phyloP scores from a whole-genome alignment of 2,329 filamentous ascomycete genomes.

The Amauroascus niger region DNA sequence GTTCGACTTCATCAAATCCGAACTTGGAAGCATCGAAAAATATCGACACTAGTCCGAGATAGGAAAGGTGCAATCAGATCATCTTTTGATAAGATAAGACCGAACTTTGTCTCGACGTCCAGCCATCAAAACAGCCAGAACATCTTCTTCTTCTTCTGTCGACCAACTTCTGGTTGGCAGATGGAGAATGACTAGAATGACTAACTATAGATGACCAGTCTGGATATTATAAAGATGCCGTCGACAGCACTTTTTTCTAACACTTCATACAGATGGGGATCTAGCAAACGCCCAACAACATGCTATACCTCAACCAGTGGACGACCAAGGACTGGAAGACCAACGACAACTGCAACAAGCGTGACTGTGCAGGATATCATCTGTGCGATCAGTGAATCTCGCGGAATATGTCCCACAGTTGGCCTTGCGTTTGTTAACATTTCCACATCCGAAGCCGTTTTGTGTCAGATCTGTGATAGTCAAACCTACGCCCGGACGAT shows the following conservation, averaged over 20 bases:
- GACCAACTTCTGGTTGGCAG: too few relatives aligned
- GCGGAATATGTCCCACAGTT: slow-evolving; percentile 74
- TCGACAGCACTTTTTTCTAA: slow-evolving; percentile 1
- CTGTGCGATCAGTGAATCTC: slow-evolving; percentile 80
- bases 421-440: slow-evolving; percentile 82
- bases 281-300: slow-evolving; percentile 16
- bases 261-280: background rate
- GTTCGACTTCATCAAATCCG: too few relatives aligned
- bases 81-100: slow-evolving; percentile 7
- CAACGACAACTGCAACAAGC: slow-evolving; percentile 48
- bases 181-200: background rate
- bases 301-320: slow-evolving; percentile 27
- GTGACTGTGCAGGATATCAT: slow-evolving; percentile 59
- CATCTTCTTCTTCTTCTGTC: too few relatives aligned
- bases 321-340: slow-evolving; percentile 43
- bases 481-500: slow-evolving; percentile 84
- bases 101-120: slow-evolving; percentile 7
- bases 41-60: background rate
- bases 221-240: background rate
- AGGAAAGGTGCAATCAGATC: background rate
- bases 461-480: slow-evolving; percentile 87
- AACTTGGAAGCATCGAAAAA: background rate
- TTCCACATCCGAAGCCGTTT: slow-evolving; percentile 68
- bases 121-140: too few relatives aligned
- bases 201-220: background rate